phyloP scores from a whole-genome alignment of 345 rosid genomes.

The Syzygium aromaticum region DNA sequence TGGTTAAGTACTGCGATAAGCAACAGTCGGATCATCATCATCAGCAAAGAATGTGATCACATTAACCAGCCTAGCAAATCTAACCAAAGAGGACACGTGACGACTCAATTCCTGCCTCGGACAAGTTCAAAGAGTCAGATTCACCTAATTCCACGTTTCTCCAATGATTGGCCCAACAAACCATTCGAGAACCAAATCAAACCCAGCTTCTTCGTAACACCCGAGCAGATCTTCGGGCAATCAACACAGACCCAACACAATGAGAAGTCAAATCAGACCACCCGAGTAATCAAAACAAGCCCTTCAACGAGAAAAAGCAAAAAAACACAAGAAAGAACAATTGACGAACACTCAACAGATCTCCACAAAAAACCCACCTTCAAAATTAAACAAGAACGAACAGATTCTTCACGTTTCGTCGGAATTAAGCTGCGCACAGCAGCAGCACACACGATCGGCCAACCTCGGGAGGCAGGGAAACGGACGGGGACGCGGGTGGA shows the following conservation, averaged over 20 bases:
- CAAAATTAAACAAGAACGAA: background rate
- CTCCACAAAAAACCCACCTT: background rate
- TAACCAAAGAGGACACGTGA: background rate
- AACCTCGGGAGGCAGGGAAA: background rate
- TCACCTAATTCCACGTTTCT: background rate
- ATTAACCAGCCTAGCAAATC: background rate
- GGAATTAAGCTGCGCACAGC: background rate
- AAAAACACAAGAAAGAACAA: background rate
- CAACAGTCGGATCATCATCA: background rate
- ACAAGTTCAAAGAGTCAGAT: background rate
- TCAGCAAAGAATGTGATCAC: background rate
- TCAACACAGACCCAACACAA: background rate
- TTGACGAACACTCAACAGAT: background rate
- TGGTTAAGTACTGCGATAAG: background rate
- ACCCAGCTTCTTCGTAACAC: background rate
- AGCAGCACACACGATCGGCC: background rate
- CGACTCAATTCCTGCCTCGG: background rate
- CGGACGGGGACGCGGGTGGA: background rate
- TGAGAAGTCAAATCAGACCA: background rate
- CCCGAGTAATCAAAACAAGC: background rate
- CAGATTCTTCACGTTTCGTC: background rate
- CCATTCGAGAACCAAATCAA: background rate
- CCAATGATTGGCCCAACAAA: background rate
- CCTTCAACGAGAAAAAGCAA: background rate
- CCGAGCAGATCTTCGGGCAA: background rate